These are phyloP conservation scores for Chlamydomonas sphaeroides DNA, from an alignment of 139 green algal genomes.

Conservation along the genomic window DNA sequence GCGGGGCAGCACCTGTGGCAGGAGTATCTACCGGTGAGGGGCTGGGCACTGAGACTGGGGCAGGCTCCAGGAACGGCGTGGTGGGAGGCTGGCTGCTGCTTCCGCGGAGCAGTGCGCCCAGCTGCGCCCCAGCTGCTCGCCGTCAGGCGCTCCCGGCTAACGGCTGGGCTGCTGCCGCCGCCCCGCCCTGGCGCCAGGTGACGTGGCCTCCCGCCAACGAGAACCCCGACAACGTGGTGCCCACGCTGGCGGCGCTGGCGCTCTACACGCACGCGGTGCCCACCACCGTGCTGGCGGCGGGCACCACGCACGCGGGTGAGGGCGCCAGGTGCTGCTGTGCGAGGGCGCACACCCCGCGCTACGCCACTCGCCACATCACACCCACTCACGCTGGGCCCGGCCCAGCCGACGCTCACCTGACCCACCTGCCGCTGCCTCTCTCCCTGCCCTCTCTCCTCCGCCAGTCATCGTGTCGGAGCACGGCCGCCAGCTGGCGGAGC, in stretches of 20 bases:
- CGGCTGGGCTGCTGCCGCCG: too few species aligned
- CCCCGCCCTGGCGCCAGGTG: constrained; percentile 6
- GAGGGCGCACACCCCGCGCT: too few species aligned
- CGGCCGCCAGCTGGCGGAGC: constrained; percentile 65
- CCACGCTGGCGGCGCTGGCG: constrained; percentile 79
- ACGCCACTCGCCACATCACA: too few species aligned
- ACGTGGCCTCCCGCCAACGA: constrained; percentile 11
- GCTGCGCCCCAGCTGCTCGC: too few species aligned
- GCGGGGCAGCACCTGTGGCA: constrained; percentile 71
- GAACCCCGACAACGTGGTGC: constrained; percentile 47
- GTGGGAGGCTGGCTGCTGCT: too few species aligned
- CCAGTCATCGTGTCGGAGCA: constrained; percentile 77
- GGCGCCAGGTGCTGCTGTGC: constrained; percentile 21
- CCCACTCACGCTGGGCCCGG: too few species aligned
- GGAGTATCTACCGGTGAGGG: constrained; percentile 42
- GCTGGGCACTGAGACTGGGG: too few species aligned
- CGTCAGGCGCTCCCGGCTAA: too few species aligned
- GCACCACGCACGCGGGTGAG: constrained; percentile 34
- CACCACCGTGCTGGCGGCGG: constrained; percentile 69
- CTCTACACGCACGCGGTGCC: constrained; percentile 71
- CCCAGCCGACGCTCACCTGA: too few species aligned
- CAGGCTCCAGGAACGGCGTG: not conserved
- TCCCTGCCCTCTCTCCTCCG: not conserved
- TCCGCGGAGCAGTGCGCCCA: too few species aligned
- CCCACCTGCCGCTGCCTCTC: too few species aligned